Conservation (phyloP, 495 filamentous ascomycete species). For the Penicillium lagena region DNA sequence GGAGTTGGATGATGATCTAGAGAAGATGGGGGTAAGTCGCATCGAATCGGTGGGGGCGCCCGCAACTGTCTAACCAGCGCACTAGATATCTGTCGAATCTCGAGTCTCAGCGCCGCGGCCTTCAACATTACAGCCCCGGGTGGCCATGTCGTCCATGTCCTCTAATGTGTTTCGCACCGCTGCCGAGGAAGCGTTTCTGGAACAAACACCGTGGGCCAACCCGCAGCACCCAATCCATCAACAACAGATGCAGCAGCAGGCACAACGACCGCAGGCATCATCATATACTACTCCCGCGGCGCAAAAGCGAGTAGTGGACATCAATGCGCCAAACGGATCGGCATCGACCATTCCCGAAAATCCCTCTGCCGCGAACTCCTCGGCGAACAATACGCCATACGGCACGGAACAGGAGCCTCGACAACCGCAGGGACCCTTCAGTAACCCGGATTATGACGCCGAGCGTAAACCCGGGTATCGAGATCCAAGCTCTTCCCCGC, state of each 20-base stretch:
- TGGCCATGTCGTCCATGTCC: constrained; percentile 30
- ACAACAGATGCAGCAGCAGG: constrained; percentile 32
- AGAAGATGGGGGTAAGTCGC: constrained; percentile 79
- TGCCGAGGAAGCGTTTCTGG: constrained; percentile 76
- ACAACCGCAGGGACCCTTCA: constrained; percentile 17
- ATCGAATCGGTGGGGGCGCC: background rate
- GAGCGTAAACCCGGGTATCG: constrained; percentile 35
- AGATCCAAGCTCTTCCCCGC: constrained; percentile 37
- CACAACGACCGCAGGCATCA: constrained; percentile 23
- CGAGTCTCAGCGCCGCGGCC: constrained; percentile 19
- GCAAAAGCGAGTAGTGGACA: constrained; percentile 46
- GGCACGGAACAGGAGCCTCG: constrained; percentile 34
- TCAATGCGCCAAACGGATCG: constrained; percentile 48
- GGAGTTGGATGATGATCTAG: constrained; percentile 79
- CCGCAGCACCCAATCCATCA: constrained; percentile 74
- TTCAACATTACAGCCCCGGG: constrained; percentile 21
- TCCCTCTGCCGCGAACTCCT: constrained; percentile 38
- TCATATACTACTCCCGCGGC: constrained; percentile 47
- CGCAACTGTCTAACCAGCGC: background rate
- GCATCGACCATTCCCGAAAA: constrained; percentile 52
- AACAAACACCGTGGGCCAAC: constrained; percentile 83
- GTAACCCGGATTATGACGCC: constrained; percentile 31
- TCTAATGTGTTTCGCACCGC: constrained; percentile 39
- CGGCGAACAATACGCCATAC: constrained; percentile 40
- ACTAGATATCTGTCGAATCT: constrained; percentile 34